These are phyloP conservation scores for Capronia americana DNA, from an alignment of 2,329 filamentous ascomycete genomes.

Conservation along the genomic window DNA sequence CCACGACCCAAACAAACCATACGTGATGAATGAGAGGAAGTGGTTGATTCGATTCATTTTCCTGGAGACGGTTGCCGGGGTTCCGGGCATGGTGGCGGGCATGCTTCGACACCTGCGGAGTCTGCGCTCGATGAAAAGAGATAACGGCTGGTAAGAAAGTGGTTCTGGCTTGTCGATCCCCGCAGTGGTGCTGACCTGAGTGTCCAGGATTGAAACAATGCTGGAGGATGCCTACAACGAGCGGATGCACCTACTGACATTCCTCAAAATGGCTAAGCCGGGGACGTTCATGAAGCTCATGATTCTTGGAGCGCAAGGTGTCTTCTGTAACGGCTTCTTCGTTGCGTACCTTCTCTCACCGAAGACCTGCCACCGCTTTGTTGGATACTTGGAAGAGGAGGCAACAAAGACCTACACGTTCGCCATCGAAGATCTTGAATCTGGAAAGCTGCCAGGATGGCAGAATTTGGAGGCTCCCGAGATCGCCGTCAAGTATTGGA, in stretches of 20 bases:
- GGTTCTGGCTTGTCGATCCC: conserved; percentile 5
- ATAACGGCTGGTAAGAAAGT: conserved; percentile 78
- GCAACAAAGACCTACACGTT: conserved; percentile 94
- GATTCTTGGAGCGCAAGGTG: conserved; percentile 89
- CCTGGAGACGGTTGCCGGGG: conserved; percentile 90
- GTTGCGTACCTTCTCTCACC: conserved; percentile 85
- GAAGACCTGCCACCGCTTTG: conserved; percentile 89
- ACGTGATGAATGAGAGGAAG: conserved; percentile 78
- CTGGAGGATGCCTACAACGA: conserved; percentile 92
- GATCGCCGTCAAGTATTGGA: conserved; percentile 90
- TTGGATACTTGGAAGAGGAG: conserved; percentile 96
- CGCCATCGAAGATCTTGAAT: conserved; percentile 84
- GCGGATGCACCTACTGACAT: conserved; percentile 89
- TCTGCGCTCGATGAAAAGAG: conserved; percentile 82
- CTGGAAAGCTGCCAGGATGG: conserved; percentile 84
- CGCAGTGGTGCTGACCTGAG: conserved; percentile 4
- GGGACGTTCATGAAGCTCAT: conserved; percentile 90
- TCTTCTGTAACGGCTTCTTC: conserved; percentile 97
- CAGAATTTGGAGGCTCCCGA: conserved; percentile 78
- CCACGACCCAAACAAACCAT: conserved; percentile 71
- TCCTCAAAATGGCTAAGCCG: conserved; percentile 87
- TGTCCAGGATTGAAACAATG: conserved; percentile 79
- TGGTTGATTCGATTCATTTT: conserved; percentile 93
- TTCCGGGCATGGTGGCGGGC: conserved; percentile 95
- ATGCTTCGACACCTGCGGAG: conserved; percentile 90